Evolutionary conservation across 2,329 filamentous ascomycete species (phyloP), one percentile per base, ranked within the genome.

Genomic region (Colletotrichum lindemuthianum): DNA sequence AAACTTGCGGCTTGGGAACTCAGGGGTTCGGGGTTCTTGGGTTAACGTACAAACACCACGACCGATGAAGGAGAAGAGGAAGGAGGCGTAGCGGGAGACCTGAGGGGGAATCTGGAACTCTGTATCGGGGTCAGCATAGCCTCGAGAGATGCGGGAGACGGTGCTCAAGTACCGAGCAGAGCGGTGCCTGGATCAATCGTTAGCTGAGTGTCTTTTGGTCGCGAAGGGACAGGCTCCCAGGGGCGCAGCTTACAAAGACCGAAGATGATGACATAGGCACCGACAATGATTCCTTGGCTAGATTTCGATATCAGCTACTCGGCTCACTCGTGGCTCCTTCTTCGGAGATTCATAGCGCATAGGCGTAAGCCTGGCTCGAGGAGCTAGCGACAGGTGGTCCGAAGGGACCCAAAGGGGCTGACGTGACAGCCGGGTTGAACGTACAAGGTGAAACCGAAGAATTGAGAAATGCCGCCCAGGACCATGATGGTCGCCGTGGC

Each of bases 21-120:
- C 13, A 6, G 12, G 37, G 15, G 24, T 24, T 66, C 43, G 47
- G 39, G 13, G 13, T 36, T 36, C 10, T 37, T 36, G 48, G 15
- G 8, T 45, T 7, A 41, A 89, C 93, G 81, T 88, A 97, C 94
- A 98, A 77, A 93, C 85, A 79, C 96, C 96, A 75, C 96, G 93
- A 67, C 96, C 96, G 71, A 98, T 82, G 85, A 99, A 98, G 63
- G 92, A 97, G 84, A 98, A 98, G 79, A 98, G 90, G 84, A 99
- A 99, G 10, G 93, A 97, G 59, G 93, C 95, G 83, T 98, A 97
- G 81, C 93, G 90, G 63, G 93, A 91, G 59, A 97, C 86, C 77
- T 97, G 94, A 65, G 94, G 92, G 54, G 96, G 95, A 72, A 97
- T 95, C 79, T 97, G 91, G 82, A 98, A 97, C 80, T 99, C 96